A percentile compares a stretch with the other conserved stretches of the same genome.
Evolutionary conservation across 169 alveolate species (phyloP).

Genomic region (Cystoisospora suis): DNA sequence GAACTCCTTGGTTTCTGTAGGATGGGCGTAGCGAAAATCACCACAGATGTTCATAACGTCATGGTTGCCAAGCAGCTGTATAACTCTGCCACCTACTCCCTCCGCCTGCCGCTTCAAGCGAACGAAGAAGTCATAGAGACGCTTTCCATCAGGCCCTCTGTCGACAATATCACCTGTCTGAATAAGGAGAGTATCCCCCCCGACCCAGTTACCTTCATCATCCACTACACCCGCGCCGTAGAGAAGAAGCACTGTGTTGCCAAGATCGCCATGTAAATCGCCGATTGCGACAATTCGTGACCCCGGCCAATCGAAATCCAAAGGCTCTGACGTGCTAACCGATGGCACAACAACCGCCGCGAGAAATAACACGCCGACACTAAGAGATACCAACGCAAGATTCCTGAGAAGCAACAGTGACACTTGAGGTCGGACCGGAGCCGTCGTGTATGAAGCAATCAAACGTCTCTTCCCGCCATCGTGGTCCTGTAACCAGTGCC

Average conservation of each 20-base stretch:
- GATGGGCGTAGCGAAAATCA: constrained; percentile 50
- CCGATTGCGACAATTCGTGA: constrained; percentile 45
- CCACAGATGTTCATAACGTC: constrained; percentile 74
- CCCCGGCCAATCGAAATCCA: constrained; percentile 13
- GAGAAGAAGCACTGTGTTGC: constrained; percentile 42
- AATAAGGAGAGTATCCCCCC: constrained; percentile 52
- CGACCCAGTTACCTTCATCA: not conserved
- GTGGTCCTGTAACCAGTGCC: no score
- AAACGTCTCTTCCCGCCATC: no score
- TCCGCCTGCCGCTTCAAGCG: constrained; percentile 63
- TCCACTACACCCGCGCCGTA: constrained; percentile 37
- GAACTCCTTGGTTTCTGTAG: not conserved
- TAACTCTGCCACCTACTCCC: constrained; percentile 54
- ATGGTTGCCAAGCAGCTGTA: constrained; percentile 72
- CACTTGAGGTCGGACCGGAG: no score
- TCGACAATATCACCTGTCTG: constrained; percentile 74
- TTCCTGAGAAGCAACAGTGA: no score
- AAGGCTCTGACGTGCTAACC: not conserved
- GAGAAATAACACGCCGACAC: no score
- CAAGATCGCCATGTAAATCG: constrained; percentile 54
- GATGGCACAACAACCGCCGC: no score
- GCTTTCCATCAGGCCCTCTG: constrained; percentile 69
- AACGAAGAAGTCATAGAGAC: constrained; percentile 56
- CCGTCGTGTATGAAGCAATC: no score
- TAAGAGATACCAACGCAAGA: no score